Evolutionary conservation across 2,329 filamentous ascomycete species (phyloP).

Genomic region (Dactylellina cionopaga): DNA sequence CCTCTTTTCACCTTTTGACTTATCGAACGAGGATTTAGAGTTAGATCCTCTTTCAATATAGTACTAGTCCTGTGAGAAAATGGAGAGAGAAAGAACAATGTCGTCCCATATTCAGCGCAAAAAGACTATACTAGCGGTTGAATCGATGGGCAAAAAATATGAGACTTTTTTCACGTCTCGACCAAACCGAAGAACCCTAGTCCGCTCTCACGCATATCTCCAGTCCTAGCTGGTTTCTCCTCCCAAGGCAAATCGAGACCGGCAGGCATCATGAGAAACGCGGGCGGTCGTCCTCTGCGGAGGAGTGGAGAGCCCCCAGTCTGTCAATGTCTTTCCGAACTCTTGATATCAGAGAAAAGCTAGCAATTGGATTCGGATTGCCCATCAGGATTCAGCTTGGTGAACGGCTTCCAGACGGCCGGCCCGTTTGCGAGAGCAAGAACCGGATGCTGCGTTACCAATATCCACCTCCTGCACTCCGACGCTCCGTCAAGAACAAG

Average conservation of each 20-base stretch:
- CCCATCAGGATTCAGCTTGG: slow-evolving; percentile 2
- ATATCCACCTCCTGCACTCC: no score
- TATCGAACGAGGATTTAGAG: no score
- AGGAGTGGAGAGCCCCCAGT: slow-evolving; percentile 41
- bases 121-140: no score
- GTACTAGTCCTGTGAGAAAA: no score
- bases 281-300: slow-evolving; percentile 27
- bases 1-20: slow-evolving; percentile 9
- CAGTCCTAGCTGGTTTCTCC: background rate
- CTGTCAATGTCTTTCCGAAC: slow-evolving; percentile 30
- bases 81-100: no score
- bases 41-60: background rate
- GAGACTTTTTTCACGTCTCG: slow-evolving; percentile 1
- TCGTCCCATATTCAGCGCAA: no score
- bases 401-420: no score
- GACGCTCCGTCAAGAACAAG: slow-evolving; percentile 18
- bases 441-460: no score
- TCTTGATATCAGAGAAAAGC: slow-evolving; percentile 7
- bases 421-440: no score
- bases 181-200: background rate
- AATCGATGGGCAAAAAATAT: no score
- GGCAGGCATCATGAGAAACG: slow-evolving; percentile 34
- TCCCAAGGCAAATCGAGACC: background rate
- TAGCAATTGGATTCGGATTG: slow-evolving; percentile 17
- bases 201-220: slow-evolving; percentile 30